Conservation (phyloP, 495 filamentous ascomycete species). For the Glonium stellatum region DNA sequence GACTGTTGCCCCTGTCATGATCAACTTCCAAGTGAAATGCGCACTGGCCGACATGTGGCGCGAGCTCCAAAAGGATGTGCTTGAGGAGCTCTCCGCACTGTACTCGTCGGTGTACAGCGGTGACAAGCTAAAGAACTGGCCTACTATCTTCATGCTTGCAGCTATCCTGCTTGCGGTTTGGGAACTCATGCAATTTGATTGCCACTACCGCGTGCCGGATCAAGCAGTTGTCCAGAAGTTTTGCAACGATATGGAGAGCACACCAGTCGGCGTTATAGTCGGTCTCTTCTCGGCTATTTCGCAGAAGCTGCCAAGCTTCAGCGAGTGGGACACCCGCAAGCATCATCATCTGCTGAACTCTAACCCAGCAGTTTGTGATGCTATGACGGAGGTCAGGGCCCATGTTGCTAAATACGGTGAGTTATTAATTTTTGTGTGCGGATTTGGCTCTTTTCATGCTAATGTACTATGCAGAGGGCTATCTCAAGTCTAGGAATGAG, state of each 20-base stretch:
- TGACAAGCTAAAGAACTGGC: constrained; percentile 93
- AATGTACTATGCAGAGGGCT: constrained; percentile 42
- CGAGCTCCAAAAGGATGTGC: constrained; percentile 84
- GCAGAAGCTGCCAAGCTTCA: constrained; percentile 81
- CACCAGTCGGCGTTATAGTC: constrained; percentile 87
- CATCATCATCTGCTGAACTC: constrained; percentile 82
- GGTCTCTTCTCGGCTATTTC: constrained; percentile 93
- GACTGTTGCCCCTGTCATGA: constrained; percentile 88
- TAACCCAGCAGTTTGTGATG: constrained; percentile 82
- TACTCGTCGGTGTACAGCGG: constrained; percentile 92
- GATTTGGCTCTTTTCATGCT: constrained; percentile 7
- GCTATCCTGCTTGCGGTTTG: constrained; percentile 84
- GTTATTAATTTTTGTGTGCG: constrained; percentile 24
- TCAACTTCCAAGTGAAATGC: constrained; percentile 96
- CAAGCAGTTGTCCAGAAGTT: constrained; percentile 78
- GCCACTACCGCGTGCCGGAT: constrained; percentile 84
- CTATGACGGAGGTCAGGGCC: constrained; percentile 84
- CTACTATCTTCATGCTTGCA: constrained; percentile 91
- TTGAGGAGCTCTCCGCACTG: constrained; percentile 81
- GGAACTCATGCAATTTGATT: constrained; percentile 97
- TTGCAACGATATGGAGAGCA: constrained; percentile 89
- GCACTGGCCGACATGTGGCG: constrained; percentile 95
- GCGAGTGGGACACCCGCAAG: constrained; percentile 82
- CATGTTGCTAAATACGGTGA: constrained; percentile 86
- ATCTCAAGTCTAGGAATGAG: constrained; percentile 50